Evolutionary conservation across 257 asterid species (phyloP), one percentile per base, ranked within the genome.

Genomic region (Nemophila menziesii): DNA sequence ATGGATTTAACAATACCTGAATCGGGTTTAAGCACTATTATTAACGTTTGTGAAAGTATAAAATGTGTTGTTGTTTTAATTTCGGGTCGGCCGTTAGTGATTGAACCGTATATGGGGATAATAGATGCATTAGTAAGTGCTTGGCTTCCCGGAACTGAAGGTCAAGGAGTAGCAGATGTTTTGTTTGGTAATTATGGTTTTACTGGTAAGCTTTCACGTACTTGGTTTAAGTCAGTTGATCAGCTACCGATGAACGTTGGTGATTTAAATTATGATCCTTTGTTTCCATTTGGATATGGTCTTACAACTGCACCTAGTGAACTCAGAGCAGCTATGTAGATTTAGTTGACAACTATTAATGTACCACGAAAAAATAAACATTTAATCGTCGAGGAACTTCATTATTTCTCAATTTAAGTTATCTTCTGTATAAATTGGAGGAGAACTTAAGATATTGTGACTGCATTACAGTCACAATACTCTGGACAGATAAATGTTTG

Each of bases 211-310:
- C 79, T 77, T 48, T 65, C 79, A 0, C 51, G 68, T 6, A 77
- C 86, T 20, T 77, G 82, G 86, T 77, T 77, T 51, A 77, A 60
- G 55, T 61, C 66, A 11, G 82, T 77, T 7, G 62, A 69, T 24
- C 82, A 77, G 56, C 77, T 77, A 21, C 84, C 82, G 0, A 73
- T 77, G 82, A 77, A 67, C 22, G 68, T 67, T n/a, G 86, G 86
- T 16, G 86, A 73, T 64, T 50, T 68, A 29, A 70, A 70, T 20
- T 77, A 73, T 22, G 86, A 77, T 59, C 86, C 82, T 19, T 57
- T 70, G 10, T 70, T 69, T 43, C 72, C 77, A 24, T 77, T 73
- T 39, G 86, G 77, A 45, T 73, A 54, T 46, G 86, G 82, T 14
- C 51, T 73, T 15, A 39, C 57, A 40, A 70, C 70, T 48, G 24